phyloP scores from a whole-genome alignment of 1,284 basidiomycete genomes.

The Waitea zeae region DNA sequence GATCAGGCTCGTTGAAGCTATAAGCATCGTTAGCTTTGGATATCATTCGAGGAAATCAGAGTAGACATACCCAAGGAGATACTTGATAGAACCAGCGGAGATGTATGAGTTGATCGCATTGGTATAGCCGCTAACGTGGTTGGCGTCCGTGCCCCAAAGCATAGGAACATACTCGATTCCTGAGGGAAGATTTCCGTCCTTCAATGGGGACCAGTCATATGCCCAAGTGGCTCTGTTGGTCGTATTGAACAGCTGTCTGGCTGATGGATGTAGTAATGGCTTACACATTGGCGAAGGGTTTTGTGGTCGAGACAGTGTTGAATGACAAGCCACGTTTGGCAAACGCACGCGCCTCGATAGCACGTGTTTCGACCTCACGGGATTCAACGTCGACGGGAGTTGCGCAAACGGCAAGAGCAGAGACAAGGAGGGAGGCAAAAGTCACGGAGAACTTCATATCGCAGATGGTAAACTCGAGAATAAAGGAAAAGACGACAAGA shows the following conservation, averaged over 20 bases:
- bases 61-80: slow-evolving; percentile 13
- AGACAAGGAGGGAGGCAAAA: neutral
- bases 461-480: too few relatives aligned
- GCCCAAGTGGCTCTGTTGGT: slow-evolving; percentile 11
- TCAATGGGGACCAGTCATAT: slow-evolving; percentile 14
- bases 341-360: neutral
- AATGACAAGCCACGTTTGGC: neutral
- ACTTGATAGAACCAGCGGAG: slow-evolving; percentile 11
- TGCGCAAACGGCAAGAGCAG: too few relatives aligned
- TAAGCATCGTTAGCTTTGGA: slow-evolving; percentile 6
- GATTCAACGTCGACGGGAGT: neutral
- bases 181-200: slow-evolving; percentile 9
- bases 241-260: too few relatives aligned
- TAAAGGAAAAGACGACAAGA: too few relatives aligned
- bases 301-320: neutral
- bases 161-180: slow-evolving; percentile 12
- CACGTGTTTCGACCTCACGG: neutral
- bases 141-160: slow-evolving; percentile 11
- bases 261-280: too few relatives aligned
- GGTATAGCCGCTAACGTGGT: slow-evolving; percentile 11
- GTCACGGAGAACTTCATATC: neutral
- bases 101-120: slow-evolving; percentile 14
- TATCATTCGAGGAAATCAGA: neutral
- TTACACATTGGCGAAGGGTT: neutral
- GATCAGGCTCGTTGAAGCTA: slow-evolving; percentile 17